These are phyloP conservation scores for Penicillium simplicissimum DNA, from an alignment of 495 filamentous ascomycete genomes.

Conservation along the genomic window DNA sequence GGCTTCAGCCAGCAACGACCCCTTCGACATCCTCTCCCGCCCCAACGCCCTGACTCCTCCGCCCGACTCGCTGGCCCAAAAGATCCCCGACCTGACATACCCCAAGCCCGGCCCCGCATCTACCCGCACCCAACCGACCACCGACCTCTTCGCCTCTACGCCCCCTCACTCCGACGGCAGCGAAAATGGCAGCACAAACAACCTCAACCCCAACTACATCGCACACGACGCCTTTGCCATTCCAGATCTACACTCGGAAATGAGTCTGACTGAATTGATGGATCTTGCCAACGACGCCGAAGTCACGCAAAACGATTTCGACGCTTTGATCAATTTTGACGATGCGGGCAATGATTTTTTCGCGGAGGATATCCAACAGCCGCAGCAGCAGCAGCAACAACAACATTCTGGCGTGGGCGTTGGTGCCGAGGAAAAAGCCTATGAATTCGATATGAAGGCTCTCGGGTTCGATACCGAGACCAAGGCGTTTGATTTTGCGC, in stretches of 20 bases:
- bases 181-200: conserved; percentile 48
- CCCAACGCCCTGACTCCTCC: conserved; percentile 44
- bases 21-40: conserved; percentile 29
- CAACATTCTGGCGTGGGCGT: not conserved
- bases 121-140: conserved; percentile 15
- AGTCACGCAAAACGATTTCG: conserved; percentile 53
- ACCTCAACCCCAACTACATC: conserved; percentile 38
- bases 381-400: conserved; percentile 10
- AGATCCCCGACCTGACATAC: conserved; percentile 47
- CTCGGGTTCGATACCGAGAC: conserved; percentile 34
- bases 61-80: conserved; percentile 47
- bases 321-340: conserved; percentile 51
- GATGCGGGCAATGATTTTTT: conserved; percentile 45
- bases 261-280: conserved; percentile 49
- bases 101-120: conserved; percentile 28
- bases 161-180: conserved; percentile 48
- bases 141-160: conserved; percentile 41
- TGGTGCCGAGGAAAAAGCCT: conserved; percentile 21
- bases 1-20: conserved; percentile 15
- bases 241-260: conserved; percentile 36
- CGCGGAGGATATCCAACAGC: conserved; percentile 28
- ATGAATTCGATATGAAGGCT: conserved; percentile 31
- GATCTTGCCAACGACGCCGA: conserved; percentile 51
- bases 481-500: conserved; percentile 33
- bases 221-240: conserved; percentile 37